A percentile compares a stretch with the other conserved stretches of the same genome.
These are phyloP conservation scores for Neophaeococcomyces mojaviensis DNA, from an alignment of 2,329 filamentous ascomycete genomes.

Conservation along the genomic window DNA sequence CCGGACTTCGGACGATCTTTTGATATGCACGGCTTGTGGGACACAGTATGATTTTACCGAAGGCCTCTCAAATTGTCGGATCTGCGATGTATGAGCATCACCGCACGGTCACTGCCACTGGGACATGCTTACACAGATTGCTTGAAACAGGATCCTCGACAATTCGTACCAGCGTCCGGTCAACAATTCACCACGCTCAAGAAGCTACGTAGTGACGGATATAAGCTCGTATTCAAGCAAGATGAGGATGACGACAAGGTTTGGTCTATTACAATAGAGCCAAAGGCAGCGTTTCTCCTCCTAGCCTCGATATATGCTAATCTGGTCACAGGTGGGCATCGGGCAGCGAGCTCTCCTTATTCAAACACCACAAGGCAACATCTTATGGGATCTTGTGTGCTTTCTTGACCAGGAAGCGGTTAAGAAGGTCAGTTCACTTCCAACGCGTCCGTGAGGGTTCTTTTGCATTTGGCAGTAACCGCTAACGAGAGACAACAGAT, in stretches of 20 bases:
- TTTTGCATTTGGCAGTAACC: background rate
- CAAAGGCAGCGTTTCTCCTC: slow-evolving; percentile 16
- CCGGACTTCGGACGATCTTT: slow-evolving; percentile 15
- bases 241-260: slow-evolving; percentile 15
- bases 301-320: too few species aligned
- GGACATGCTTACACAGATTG: background rate
- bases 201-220: slow-evolving; percentile 58
- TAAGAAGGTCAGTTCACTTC: slow-evolving; percentile 23
- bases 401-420: slow-evolving; percentile 61
- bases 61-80: background rate
- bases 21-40: slow-evolving; percentile 22
- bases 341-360: slow-evolving; percentile 68
- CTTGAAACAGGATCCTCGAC: slow-evolving; percentile 13
- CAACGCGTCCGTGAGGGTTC: too few species aligned
- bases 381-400: slow-evolving; percentile 73
- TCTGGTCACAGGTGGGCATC: slow-evolving; percentile 57
- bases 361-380: slow-evolving; percentile 57
- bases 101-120: background rate
- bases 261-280: slow-evolving; percentile 19
- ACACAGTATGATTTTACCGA: slow-evolving; percentile 21
- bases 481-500: slow-evolving; percentile 34
- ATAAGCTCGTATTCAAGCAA: slow-evolving; percentile 8
- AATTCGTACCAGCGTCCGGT: slow-evolving; percentile 9
- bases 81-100: slow-evolving; percentile 2
- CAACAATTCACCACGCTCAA: slow-evolving; percentile 13